phyloP scores from a whole-genome alignment of 306 rosid genomes.

The Castanea crenata region DNA sequence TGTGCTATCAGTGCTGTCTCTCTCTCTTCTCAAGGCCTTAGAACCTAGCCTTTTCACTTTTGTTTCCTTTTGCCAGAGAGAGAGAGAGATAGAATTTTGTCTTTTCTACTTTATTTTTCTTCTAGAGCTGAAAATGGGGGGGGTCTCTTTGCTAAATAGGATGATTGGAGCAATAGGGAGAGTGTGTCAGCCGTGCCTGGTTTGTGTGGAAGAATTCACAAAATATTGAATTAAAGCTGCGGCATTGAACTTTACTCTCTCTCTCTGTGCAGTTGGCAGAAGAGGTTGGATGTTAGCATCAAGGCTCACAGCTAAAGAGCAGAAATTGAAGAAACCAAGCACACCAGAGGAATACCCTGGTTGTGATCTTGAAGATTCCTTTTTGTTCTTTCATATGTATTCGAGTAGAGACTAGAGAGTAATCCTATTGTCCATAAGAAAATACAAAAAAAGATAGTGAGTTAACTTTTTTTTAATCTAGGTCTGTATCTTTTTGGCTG shows the following conservation, averaged over 20 bases:
- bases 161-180: not conserved
- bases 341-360: not conserved
- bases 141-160: not conserved
- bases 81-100: conserved; percentile 10
- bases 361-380: not conserved
- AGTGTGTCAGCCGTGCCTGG: not conserved
- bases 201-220: conserved; percentile 28
- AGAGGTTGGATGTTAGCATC: conserved; percentile 24
- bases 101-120: not conserved
- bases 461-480: not conserved
- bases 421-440: too few relatives aligned
- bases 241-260: not conserved
- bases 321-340: not conserved
- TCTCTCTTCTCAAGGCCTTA: not conserved
- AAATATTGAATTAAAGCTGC: conserved; percentile 16
- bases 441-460: not conserved
- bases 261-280: conserved; percentile 14
- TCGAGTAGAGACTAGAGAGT: too few relatives aligned
- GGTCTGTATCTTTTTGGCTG: not conserved
- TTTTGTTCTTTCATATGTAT: too few relatives aligned
- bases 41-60: not conserved
- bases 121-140: not conserved
- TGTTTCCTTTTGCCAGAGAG: conserved; percentile 3
- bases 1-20: conserved; percentile 6
- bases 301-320: conserved; percentile 9